phyloP scores from a whole-genome alignment of 179 eudicot genomes.

The Actinidia arguta region DNA sequence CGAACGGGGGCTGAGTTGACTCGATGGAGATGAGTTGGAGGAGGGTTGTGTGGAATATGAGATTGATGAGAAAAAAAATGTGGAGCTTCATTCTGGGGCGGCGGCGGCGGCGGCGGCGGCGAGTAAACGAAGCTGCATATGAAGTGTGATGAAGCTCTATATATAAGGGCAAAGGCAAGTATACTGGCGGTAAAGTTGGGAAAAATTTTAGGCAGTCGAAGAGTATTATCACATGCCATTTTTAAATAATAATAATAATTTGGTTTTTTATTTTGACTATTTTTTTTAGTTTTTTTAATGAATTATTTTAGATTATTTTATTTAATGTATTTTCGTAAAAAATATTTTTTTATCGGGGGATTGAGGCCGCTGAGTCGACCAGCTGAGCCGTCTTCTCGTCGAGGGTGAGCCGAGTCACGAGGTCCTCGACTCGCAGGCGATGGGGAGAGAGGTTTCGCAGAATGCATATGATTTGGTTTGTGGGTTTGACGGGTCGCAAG shows the following conservation, averaged over 20 bases:
- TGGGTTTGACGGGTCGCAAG: slow-evolving; percentile 59
- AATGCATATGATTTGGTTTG: slow-evolving; percentile 47
- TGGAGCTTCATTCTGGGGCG: not conserved
- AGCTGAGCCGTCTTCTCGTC: slow-evolving; percentile 80
- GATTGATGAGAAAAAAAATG: not conserved
- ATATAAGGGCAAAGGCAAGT: too few relatives aligned
- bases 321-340: too few relatives aligned
- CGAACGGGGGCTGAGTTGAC: slow-evolving; percentile 24
- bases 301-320: too few relatives aligned
- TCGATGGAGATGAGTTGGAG: not conserved
- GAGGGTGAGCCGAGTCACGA: slow-evolving; percentile 63
- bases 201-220: too few relatives aligned
- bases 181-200: too few relatives aligned
- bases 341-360: slow-evolving; percentile 47
- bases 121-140: not conserved
- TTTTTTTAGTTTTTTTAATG: too few relatives aligned
- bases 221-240: too few relatives aligned
- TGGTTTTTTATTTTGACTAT: too few relatives aligned
- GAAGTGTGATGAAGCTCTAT: too few relatives aligned
- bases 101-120: not conserved
- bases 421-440: slow-evolving; percentile 52
- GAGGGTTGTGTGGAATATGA: not conserved
- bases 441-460: slow-evolving; percentile 45
- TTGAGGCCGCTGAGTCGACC: slow-evolving; percentile 57
- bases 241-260: too few relatives aligned